A percentile compares a stretch with the other conserved stretches of the same genome.
phyloP scores from a whole-genome alignment of 805 yeast genomes.

The Monosporozyma servazzii region DNA sequence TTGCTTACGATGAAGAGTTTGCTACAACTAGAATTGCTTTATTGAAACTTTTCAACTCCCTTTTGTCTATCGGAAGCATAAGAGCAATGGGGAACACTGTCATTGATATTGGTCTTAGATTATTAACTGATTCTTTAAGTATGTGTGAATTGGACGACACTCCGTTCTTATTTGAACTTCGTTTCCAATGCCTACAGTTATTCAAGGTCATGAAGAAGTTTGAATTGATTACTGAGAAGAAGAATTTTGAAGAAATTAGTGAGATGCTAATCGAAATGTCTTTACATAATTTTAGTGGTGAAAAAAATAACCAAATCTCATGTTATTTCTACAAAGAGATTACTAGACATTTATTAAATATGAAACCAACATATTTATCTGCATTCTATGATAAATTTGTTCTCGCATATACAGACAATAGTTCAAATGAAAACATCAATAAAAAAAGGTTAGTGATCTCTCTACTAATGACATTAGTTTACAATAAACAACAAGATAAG shows the following conservation, averaged over 20 bases:
- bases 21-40: slow-evolving; percentile 42
- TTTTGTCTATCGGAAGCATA: slow-evolving; percentile 27
- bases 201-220: slow-evolving; percentile 26
- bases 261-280: slow-evolving; percentile 39
- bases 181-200: slow-evolving; percentile 39
- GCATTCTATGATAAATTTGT: neutral
- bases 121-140: slow-evolving; percentile 29
- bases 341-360: slow-evolving; percentile 23
- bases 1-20: slow-evolving; percentile 51
- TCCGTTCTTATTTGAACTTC: slow-evolving; percentile 33
- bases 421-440: slow-evolving; percentile 15
- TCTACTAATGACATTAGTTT: slow-evolving; percentile 35
- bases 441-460: slow-evolving; percentile 38
- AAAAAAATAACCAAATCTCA: slow-evolving; percentile 25
- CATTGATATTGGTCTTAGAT: slow-evolving; percentile 37
- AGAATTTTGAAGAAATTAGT: slow-evolving; percentile 26
- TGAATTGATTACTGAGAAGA: slow-evolving; percentile 30
- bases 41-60: slow-evolving; percentile 34
- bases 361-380: neutral
- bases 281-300: slow-evolving; percentile 22
- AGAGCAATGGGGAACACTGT: slow-evolving; percentile 33
- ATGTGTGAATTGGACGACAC: slow-evolving; percentile 31
- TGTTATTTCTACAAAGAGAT: slow-evolving; percentile 32
- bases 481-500: slow-evolving; percentile 43
- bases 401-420: slow-evolving; percentile 4